Evolutionary conservation across 306 rosid genomes (phyloP), one percentile per base, ranked within the genome.

Genomic region (Luffa acutangula): DNA sequence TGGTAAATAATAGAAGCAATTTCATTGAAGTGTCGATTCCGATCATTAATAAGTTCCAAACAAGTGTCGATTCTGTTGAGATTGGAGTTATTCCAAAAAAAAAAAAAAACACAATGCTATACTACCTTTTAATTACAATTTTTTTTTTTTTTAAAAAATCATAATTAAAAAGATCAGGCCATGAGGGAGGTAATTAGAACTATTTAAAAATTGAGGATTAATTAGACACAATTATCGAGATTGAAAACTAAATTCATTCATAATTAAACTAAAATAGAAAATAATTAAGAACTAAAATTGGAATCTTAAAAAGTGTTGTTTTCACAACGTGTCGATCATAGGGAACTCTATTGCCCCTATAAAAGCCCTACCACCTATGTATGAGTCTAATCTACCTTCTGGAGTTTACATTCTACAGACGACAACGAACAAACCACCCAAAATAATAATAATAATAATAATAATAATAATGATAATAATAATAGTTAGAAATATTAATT

Each of bases 291-390:
- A 45, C 10, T 6, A 46, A 46, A 71, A 71, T 25, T n/a, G 42
- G 77, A 72, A 72, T 72, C 77, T 48, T 72, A 48, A 72, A 72
- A 72, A 45, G 58, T 42, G 54, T 43, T 42, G 6, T 72, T 25
- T 46, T 21, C 7, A 46, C 12, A 12, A 71, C 76, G 76, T 71
- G 57, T 71, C 57, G 9, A 43, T 21, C 17, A 21, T 4, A 42
- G n/a, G 72, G 7, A n/a, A 42, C 7, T n/a, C 75, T n/a, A 66
- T 15, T 39, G 48, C 52, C 2, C 34, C 21, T 34, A 65, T 36
- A 15, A 37, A 36, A 63, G 8, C 41, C 72, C 25, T 36, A 65
- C 67, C 46, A 64, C 11, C 72, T 64, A 64, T 36, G 31, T 25
- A 25, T 25, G 31, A 25, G 31, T 25, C 31, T 25, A 6, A 59